Conservation (phyloP, 129 eudicot genomes). For the Flaveria sonorensis region DNA sequence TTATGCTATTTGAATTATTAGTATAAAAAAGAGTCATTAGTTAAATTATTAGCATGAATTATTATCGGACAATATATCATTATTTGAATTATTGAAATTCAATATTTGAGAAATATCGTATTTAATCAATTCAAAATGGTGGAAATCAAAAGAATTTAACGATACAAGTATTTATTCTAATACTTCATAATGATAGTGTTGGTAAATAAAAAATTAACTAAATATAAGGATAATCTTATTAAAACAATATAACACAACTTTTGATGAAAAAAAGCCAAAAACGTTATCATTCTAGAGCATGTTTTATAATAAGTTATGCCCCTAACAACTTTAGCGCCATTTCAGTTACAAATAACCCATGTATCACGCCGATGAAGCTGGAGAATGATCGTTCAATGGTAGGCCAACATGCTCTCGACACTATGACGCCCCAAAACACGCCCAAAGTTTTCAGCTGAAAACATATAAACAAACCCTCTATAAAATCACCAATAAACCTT, state of each 20-base stretch:
- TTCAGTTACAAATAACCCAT: constrained; percentile 28
- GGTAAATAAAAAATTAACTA: too few relatives aligned
- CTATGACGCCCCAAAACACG: constrained; percentile 43
- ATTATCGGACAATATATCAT: too few relatives aligned
- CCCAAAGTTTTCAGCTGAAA: constrained; percentile 14
- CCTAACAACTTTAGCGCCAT: constrained; percentile 33
- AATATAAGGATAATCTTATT: too few relatives aligned
- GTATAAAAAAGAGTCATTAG: too few relatives aligned
- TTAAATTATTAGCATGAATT: too few relatives aligned
- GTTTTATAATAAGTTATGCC: background rate
- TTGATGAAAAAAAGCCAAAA: background rate
- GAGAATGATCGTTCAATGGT: constrained; percentile 23
- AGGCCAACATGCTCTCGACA: constrained; percentile 33
- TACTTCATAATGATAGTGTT: background rate
- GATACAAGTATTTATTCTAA: too few relatives aligned
- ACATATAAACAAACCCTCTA: background rate
- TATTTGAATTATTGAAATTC: too few relatives aligned
- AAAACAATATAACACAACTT: background rate
- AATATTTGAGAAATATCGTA: too few relatives aligned
- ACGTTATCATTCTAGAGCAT: background rate
- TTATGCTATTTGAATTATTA: too few relatives aligned
- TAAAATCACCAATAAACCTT: constrained; percentile 6
- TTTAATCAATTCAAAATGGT: too few relatives aligned
- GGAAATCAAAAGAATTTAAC: too few relatives aligned
- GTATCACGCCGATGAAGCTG: constrained; percentile 35